phyloP scores from a whole-genome alignment of 495 filamentous ascomycete genomes.

The Penicillium ucsense region DNA sequence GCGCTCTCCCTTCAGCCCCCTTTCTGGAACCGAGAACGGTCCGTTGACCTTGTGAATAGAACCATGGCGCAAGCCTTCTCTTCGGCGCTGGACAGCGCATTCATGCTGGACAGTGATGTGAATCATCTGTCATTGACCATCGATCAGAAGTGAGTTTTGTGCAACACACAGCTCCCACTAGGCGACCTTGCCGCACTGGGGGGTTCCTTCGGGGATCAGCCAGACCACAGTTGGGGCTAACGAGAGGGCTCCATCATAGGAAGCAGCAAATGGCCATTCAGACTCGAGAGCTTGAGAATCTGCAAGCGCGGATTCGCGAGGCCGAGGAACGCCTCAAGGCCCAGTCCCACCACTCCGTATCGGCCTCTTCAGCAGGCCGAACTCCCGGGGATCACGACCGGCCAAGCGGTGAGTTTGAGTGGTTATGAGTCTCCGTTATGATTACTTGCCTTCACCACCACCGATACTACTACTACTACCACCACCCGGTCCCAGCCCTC shows the following conservation, averaged over 20 bases:
- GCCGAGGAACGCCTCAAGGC: constrained; percentile 72
- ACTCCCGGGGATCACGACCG: constrained; percentile 5
- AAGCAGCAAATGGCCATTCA: constrained; percentile 68
- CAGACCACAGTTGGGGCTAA: neutral
- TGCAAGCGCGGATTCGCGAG: constrained; percentile 74
- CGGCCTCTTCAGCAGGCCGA: neutral
- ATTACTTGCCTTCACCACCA: constrained; percentile 2
- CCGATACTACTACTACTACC: neutral
- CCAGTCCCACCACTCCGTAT: constrained; percentile 5
- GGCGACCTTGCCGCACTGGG: no score
- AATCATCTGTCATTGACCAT: constrained; percentile 67
- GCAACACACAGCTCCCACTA: no score
- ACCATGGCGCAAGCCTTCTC: constrained; percentile 85
- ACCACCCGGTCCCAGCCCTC: no score
- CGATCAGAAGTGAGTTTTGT: constrained; percentile 65
- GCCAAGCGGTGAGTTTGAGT: constrained; percentile 20
- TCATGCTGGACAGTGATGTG: constrained; percentile 72
- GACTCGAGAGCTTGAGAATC: constrained; percentile 68
- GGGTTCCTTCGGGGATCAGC: no score
- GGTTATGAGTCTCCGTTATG: constrained; percentile 13
- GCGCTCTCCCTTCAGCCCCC: no score
- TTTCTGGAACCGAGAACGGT: no score
- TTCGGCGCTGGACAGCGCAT: constrained; percentile 76
- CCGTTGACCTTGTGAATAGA: constrained; percentile 30
- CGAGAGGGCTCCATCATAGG: constrained; percentile 14